Evolutionary conservation across 129 eudicot genomes (phyloP).

Genomic region (Helianthus annuus): HanXRQr2.0-SUNRISE NC_035438.2:19238445-19238944

Average conservation of each 20-base stretch:
- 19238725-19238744: slow-evolving; percentile 50
- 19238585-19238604: neutral
- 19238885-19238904: slow-evolving; percentile 11
- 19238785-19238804: slow-evolving; percentile 60
- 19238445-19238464: slow-evolving; percentile 23
- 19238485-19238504: slow-evolving; percentile 26
- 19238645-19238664: slow-evolving; percentile 9
- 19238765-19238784: slow-evolving; percentile 67
- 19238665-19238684: neutral
- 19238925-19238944: slow-evolving; percentile 60
- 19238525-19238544: neutral
- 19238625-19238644: slow-evolving; percentile 1
- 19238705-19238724: slow-evolving; percentile 38
- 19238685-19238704: neutral
- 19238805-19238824: slow-evolving; percentile 54
- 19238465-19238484: slow-evolving; percentile 27
- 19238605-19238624: slow-evolving; percentile 17
- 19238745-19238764: slow-evolving; percentile 48
- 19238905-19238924: slow-evolving; percentile 48
- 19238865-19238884: slow-evolving; percentile 18
- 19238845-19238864: neutral
- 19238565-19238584: no score
- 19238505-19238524: slow-evolving; percentile 6
- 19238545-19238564: neutral
- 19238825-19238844: slow-evolving; percentile 1